Percentiles rank a stretch among this genome's conserved stretches.
These are phyloP conservation scores for Fistulifera pelliculosa DNA, from an alignment of 108 stramenopile species.

Conservation along the genomic window DNA sequence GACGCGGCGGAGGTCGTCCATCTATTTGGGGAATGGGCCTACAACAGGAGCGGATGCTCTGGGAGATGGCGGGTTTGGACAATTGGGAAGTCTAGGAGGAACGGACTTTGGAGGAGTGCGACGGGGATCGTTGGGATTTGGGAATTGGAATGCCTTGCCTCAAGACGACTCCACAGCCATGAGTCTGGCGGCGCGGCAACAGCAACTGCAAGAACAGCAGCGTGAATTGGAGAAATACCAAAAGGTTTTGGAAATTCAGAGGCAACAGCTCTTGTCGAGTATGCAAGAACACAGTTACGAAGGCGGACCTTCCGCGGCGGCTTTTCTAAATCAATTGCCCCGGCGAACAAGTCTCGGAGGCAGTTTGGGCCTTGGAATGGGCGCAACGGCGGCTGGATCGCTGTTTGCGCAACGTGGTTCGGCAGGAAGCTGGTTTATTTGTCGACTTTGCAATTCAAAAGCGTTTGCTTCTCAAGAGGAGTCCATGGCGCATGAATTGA, in stretches of 20 bases:
- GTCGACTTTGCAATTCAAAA: conserved; percentile 39
- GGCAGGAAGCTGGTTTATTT: conserved; percentile 39
- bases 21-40: conserved; percentile 10
- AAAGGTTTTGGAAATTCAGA: conserved; percentile 35
- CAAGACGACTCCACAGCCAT: too few species aligned
- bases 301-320: not conserved
- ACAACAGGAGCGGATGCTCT: conserved; percentile 1
- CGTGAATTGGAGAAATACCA: conserved; percentile 37
- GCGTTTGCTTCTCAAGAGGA: conserved; percentile 41
- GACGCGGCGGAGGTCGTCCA: conserved; percentile 28
- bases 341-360: too few species aligned
- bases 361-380: too few species aligned
- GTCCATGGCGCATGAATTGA: conserved; percentile 19
- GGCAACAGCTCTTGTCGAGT: conserved; percentile 30
- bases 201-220: conserved; percentile 38
- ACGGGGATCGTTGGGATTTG: too few species aligned
- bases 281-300: conserved; percentile 24
- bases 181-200: conserved; percentile 16
- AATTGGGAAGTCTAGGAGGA: too few species aligned
- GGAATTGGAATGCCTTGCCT: too few species aligned
- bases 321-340: too few species aligned
- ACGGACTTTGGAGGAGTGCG: too few species aligned
- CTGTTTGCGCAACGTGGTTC: not conserved
- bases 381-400: not conserved
- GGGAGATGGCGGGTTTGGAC: too few species aligned